phyloP scores from a whole-genome alignment of 2,329 filamentous ascomycete species.

The Dendryphion nanum region DNA sequence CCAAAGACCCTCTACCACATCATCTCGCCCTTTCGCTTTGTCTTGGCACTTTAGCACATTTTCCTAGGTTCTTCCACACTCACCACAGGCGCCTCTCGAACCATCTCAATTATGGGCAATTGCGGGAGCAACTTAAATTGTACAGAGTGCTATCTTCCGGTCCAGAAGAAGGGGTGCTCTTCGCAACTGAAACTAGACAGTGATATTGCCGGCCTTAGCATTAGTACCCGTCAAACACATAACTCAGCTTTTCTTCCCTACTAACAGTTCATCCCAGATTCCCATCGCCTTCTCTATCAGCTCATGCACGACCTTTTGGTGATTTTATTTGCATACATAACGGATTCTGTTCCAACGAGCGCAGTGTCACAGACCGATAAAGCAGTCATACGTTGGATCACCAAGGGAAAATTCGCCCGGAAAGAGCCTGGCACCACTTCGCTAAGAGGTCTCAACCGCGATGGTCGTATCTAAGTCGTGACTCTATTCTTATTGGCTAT shows the following conservation, averaged over 20 bases:
- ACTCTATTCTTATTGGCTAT: slow-evolving; percentile 5
- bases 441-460: not conserved
- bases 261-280: too few relatives aligned
- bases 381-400: too few relatives aligned
- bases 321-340: not conserved
- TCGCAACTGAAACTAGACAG: slow-evolving; percentile 2
- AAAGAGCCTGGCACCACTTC: too few relatives aligned
- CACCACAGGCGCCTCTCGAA: not conserved
- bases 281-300: not conserved
- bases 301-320: not conserved
- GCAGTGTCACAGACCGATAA: too few relatives aligned
- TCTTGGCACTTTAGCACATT: too few relatives aligned
- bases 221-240: too few relatives aligned
- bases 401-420: too few relatives aligned
- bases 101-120: slow-evolving; percentile 2
- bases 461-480: not conserved
- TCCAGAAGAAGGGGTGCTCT: slow-evolving; percentile 1
- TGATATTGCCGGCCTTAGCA: slow-evolving; percentile 4
- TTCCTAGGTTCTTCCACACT: too few relatives aligned
- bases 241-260: too few relatives aligned
- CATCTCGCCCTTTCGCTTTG: too few relatives aligned
- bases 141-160: slow-evolving; percentile 1
- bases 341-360: not conserved
- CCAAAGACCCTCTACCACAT: too few relatives aligned
- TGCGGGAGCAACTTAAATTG: slow-evolving; percentile 5